Conservation (phyloP, 2,329 filamentous ascomycete species). For the Colletotrichum costaricense region DNA sequence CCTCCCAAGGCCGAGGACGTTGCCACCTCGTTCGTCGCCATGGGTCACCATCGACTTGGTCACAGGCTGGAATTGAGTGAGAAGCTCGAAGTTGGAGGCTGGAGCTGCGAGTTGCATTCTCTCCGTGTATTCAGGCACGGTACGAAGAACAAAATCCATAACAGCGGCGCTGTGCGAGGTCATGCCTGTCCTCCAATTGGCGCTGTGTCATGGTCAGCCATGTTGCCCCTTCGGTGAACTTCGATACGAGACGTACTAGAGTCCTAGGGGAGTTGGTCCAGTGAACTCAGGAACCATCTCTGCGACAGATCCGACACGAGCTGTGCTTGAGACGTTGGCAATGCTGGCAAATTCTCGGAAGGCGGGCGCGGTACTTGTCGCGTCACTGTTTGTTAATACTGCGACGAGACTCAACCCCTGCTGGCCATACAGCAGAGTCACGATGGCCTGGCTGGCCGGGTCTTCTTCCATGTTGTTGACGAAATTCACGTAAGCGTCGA, state of each 20-base stretch:
- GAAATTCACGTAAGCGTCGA: constrained; percentile 43
- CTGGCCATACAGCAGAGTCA: constrained; percentile 39
- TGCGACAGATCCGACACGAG: constrained; percentile 38
- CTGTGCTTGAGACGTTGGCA: constrained; percentile 38
- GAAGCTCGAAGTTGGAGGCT: constrained; percentile 40
- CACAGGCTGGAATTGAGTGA: constrained; percentile 47
- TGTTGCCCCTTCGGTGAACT: background rate
- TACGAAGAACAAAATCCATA: constrained; percentile 45
- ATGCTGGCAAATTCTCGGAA: constrained; percentile 40
- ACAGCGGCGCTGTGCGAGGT: constrained; percentile 42
- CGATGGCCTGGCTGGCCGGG: constrained; percentile 43
- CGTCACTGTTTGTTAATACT: constrained; percentile 43
- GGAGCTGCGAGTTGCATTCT: constrained; percentile 43
- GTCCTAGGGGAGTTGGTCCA: constrained; percentile 45
- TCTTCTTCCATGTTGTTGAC: constrained; percentile 41
- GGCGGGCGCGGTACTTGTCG: constrained; percentile 36
- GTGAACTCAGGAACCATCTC: constrained; percentile 46
- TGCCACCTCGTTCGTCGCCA: constrained; percentile 41
- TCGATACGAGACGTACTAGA: constrained; percentile 29
- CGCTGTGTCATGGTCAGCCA: constrained; percentile 27
- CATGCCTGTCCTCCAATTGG: constrained; percentile 47
- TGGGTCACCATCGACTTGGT: constrained; percentile 42
- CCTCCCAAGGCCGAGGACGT: constrained; percentile 46
- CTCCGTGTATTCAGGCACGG: constrained; percentile 41
- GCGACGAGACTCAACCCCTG: constrained; percentile 36